Conservation (phyloP, 2,329 filamentous ascomycete species). For the Fusarium scirpi region DNA sequence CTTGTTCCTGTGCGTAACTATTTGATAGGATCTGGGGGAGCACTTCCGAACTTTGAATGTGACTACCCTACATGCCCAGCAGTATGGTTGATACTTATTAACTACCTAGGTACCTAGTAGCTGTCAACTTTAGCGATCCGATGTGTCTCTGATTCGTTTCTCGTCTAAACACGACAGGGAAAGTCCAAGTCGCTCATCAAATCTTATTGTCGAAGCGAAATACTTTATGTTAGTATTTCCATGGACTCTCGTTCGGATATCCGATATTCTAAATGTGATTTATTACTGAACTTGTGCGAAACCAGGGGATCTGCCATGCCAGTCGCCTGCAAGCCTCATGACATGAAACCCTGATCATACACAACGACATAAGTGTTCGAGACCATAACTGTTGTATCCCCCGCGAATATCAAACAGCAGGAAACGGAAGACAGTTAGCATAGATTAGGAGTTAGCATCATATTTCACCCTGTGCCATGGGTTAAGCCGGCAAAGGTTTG, state of each 20-base stretch:
- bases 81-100: background rate
- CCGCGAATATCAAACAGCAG: background rate
- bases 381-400: background rate
- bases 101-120: background rate
- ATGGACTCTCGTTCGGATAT: background rate
- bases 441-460: background rate
- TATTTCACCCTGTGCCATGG: background rate
- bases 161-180: background rate
- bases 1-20: background rate
- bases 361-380: background rate
- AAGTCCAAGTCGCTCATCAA: background rate
- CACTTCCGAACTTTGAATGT: background rate
- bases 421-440: background rate
- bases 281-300: slow-evolving; percentile 63
- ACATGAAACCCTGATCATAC: slow-evolving; percentile 15
- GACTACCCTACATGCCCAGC: background rate
- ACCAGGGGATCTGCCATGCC: background rate
- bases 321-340: background rate
- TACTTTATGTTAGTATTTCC: background rate
- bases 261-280: background rate
- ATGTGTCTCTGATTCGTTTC: background rate
- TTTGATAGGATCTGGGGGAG: background rate
- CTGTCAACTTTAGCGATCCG: background rate
- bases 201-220: background rate
- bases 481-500: slow-evolving; percentile 1